Evolutionary conservation across 2,329 filamentous ascomycete species (phyloP).

Genomic region (Monosporascus sp.): DNA sequence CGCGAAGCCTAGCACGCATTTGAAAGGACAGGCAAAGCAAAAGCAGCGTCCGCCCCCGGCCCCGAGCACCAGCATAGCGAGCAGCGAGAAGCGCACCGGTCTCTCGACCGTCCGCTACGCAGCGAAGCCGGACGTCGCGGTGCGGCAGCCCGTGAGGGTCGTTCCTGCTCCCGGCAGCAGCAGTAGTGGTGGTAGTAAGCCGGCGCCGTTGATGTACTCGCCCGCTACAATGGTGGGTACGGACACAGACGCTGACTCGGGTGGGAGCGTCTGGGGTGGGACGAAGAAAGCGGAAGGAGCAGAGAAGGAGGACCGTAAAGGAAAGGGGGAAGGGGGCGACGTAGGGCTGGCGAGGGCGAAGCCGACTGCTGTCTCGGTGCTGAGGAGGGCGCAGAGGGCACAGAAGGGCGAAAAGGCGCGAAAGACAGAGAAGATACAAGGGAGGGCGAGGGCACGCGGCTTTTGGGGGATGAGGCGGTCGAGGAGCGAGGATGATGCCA

Average conservation of each 20-base stretch:
- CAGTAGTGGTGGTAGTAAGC: too few relatives aligned
- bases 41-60: conserved; percentile 5
- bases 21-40: too few relatives aligned
- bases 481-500: too few relatives aligned
- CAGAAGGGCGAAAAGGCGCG: conserved; percentile 1
- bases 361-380: conserved; percentile 6
- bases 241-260: neutral
- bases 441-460: too few relatives aligned
- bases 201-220: conserved; percentile 5
- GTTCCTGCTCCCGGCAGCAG: conserved; percentile 14
- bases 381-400: conserved; percentile 6
- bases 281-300: neutral
- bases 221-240: neutral
- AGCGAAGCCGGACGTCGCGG: conserved; percentile 20
- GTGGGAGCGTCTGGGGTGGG: neutral
- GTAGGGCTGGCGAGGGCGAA: conserved; percentile 4
- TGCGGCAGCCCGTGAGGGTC: conserved; percentile 20
- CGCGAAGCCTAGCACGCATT: too few relatives aligned
- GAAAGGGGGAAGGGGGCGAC: neutral
- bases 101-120: conserved; percentile 23
- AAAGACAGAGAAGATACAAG: too few relatives aligned
- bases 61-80: conserved; percentile 21
- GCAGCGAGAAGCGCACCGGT: conserved; percentile 18
- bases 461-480: too few relatives aligned
- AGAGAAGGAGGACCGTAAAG: too few relatives aligned